These are phyloP conservation scores for Schwanniomyces pseudopolymorphus DNA, from an alignment of 805 yeast genomes.

Conservation along the genomic window DNA sequence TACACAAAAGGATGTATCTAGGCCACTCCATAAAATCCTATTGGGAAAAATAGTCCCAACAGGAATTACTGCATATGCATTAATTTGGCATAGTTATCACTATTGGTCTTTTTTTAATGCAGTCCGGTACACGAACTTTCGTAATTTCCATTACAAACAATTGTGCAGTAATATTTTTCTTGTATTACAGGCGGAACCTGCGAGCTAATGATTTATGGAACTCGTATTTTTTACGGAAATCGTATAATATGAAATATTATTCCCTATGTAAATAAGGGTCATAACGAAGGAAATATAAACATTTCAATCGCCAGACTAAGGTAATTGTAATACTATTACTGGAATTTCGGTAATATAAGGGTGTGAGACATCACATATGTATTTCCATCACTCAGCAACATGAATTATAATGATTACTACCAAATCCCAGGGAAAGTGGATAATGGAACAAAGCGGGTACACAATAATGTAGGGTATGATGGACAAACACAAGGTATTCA, in stretches of 20 bases:
- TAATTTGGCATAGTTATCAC: neutral
- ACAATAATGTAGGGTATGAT: neutral
- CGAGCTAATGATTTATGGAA: neutral
- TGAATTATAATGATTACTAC: neutral
- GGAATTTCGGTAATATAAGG: neutral
- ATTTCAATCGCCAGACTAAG: neutral
- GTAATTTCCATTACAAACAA: neutral
- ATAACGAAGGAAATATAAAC: neutral
- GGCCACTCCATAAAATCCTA: neutral
- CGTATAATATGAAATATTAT: constrained; percentile 1
- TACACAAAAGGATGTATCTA: neutral
- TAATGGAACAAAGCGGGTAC: neutral
- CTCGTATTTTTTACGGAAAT: constrained; percentile 3
- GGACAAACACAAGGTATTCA: neutral
- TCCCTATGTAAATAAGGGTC: neutral
- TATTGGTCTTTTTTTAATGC: neutral
- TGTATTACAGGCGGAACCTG: constrained; percentile 1
- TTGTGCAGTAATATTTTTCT: neutral
- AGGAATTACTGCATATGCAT: neutral
- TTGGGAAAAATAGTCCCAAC: neutral
- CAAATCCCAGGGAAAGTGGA: neutral
- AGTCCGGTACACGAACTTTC: neutral
- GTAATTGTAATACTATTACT: neutral
- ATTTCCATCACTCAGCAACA: neutral
- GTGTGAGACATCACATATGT: neutral